Evolutionary conservation across 176 grass and related monocot species (phyloP).

Genomic region (Ensete ventricosum): DNA sequence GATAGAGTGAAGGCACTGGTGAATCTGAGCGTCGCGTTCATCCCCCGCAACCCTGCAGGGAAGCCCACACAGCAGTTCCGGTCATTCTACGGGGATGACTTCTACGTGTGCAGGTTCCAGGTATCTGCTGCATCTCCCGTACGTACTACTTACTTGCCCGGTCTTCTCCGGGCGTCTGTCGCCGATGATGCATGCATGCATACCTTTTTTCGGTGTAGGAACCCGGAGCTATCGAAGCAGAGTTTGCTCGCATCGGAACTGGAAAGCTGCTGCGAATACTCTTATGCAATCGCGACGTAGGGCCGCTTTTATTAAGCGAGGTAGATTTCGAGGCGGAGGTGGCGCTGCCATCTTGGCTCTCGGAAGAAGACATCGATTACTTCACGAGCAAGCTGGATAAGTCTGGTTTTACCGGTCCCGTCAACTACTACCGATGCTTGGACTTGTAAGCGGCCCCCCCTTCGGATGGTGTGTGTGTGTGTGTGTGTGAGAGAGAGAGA

Average conservation of each 20-base stretch:
- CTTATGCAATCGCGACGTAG: slow-evolving; percentile 16
- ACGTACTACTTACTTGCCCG: too few species aligned
- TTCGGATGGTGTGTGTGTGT: not conserved
- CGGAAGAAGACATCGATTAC: slow-evolving; percentile 56
- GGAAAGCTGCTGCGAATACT: slow-evolving; percentile 42
- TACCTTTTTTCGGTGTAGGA: slow-evolving; percentile 22
- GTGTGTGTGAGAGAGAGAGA: too few species aligned
- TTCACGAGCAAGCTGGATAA: slow-evolving; percentile 44
- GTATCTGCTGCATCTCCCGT: not conserved
- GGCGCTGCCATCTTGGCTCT: slow-evolving; percentile 52
- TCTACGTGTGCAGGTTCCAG: slow-evolving; percentile 80
- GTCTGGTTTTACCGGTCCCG: slow-evolving; percentile 18
- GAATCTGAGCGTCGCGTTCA: slow-evolving; percentile 61
- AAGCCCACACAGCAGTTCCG: slow-evolving; percentile 43
- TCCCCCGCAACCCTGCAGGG: slow-evolving; percentile 23
- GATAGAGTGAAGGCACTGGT: slow-evolving; percentile 64
- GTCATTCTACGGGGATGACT: slow-evolving; percentile 50
- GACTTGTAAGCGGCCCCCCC: slow-evolving; percentile 15
- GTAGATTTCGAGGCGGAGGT: slow-evolving; percentile 25
- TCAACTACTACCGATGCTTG: slow-evolving; percentile 31
- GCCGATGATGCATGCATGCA: not conserved
- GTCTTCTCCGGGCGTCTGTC: not conserved
- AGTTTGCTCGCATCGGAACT: slow-evolving; percentile 37
- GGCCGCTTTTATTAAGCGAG: slow-evolving; percentile 29
- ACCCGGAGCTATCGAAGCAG: slow-evolving; percentile 39